Conservation (phyloP, 2,329 filamentous ascomycete genomes). For the Phialophora expanda region DNA sequence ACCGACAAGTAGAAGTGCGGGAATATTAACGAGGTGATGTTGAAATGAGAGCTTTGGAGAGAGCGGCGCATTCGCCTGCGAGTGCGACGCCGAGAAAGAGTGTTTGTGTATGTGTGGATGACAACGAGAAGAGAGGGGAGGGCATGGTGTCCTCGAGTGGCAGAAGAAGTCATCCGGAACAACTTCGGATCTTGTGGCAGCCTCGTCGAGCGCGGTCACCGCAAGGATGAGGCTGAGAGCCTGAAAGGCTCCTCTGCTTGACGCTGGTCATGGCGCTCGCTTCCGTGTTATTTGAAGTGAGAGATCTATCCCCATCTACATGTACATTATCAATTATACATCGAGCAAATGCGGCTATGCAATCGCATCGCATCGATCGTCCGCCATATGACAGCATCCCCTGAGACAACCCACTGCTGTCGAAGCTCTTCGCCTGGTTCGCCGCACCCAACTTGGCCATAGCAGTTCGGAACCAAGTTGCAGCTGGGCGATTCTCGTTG, state of each 20-base stretch:
- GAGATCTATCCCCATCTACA: not conserved
- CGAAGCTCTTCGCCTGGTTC: not conserved
- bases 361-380: not conserved
- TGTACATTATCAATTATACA: not conserved
- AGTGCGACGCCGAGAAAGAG: slow-evolving; percentile 4
- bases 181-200: slow-evolving; percentile 2
- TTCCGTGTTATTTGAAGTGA: not conserved
- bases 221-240: not conserved
- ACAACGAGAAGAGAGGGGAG: not conserved
- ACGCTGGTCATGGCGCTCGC: not conserved
- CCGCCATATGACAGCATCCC: slow-evolving; percentile 8
- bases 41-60: not conserved
- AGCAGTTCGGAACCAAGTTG: not conserved
- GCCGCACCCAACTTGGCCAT: slow-evolving; percentile 1
- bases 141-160: not conserved
- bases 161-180: not conserved
- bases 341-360: not conserved
- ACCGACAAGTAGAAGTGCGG: not conserved
- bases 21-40: not conserved
- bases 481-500: no score
- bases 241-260: not conserved
- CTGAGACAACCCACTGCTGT: slow-evolving; percentile 2
- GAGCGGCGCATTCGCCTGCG: not conserved
- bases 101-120: not conserved
- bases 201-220: not conserved